Evolutionary conservation across 2,329 filamentous ascomycete genomes (phyloP), one percentile per base, ranked within the genome.

Genomic region (Cylindrodendrum hubeiense): DNA sequence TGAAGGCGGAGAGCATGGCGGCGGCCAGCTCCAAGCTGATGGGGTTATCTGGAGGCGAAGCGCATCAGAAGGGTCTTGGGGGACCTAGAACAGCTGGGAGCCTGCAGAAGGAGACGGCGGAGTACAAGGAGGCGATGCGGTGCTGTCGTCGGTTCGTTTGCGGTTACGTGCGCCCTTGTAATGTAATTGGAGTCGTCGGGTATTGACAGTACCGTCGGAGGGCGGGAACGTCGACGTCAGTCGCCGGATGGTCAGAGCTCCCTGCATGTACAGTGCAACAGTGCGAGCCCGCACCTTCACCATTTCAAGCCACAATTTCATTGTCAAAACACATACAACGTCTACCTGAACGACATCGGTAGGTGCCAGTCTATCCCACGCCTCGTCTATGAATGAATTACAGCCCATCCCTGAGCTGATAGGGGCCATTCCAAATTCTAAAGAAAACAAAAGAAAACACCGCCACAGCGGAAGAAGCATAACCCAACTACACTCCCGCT

Each of bases 1-100:
- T 97, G 83, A 99, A 99, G 78, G 96, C 96, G 82, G 95, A 97
- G 82, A 99, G 91, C 96, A 98, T 98, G 81, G 85, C 85, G 79
- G 68, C 71, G 80, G 76, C 80, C 80, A 83, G 82, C 83, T 79
- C 81, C 70, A 72, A 74, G 75, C 75, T 76, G 72, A 69, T 69
- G 65, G 66, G 64, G 70, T 68, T 78, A 78, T 71, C 61, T 64
- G 67, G 49, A 66, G 62, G 65, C 55, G 73, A 66, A 60, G 71
- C 69, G 74, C 78, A 79, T 80, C 70, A 77, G 78, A 67, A 41
- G 13, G 57, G 52, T 47, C 12, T 43, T 33, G 64, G 49, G 15
- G 22, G 56, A 19, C 56, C 21, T 26, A 19, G 24, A 26, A 58
- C 21, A 58, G 57, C 24, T 44, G 28, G n/a, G 13, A 19, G 30